Evolutionary conservation across 2,329 filamentous ascomycete genomes (phyloP), one percentile per base, ranked within the genome.

Genomic region (Diaporthe citriasiana): DNA sequence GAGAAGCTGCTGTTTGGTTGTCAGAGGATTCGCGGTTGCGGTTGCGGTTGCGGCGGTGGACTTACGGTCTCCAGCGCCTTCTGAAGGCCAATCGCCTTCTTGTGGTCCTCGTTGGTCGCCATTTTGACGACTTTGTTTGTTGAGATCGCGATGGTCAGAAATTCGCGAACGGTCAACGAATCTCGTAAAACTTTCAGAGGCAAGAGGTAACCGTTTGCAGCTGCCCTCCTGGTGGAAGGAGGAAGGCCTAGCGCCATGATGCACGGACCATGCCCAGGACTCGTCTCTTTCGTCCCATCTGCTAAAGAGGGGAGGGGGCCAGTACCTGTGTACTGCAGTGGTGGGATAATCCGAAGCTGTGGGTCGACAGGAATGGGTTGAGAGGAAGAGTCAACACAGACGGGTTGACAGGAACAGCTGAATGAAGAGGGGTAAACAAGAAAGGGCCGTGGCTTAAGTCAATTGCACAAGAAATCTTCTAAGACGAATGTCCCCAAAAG

Each of bases 1-100:
- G 38, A 74, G 60, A n/a, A 74, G 70, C 22, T 51, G 50, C 73
- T 74, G 55, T 65, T 56, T 25, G 25, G 33, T 27, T 66, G 47
- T 42, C 56, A 71, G 70, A 3, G 15, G 19, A 7, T 35, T 30
- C 38, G 42, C 50, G 45, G 35, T 51, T 59, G n/a, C 15, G 45
- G 27, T 50, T 65, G 27, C 4, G 12, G 25, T 45, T 42, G 38
- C 22, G 10, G 42, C 19, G 2, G 13, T 15, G 27, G 25, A 51
- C 63, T 73, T 60, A 73, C 71, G 25, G 38, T 57, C 63, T 73
- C 71, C 40, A 73, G 19, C 42, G 25, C 35, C 22, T 10, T 27
- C 25, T 73, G 71, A 25, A 70, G 42, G 53, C 12, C 19, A 9
- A 15, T 4, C 1, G 55, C 71, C 42, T 73, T 63, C 33, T 33